A percentile compares a stretch with the other conserved stretches of the same genome.
These are phyloP conservation scores for Rhododendron henanense DNA, from an alignment of 148 eudicot genomes.

Conservation along the genomic window DNA sequence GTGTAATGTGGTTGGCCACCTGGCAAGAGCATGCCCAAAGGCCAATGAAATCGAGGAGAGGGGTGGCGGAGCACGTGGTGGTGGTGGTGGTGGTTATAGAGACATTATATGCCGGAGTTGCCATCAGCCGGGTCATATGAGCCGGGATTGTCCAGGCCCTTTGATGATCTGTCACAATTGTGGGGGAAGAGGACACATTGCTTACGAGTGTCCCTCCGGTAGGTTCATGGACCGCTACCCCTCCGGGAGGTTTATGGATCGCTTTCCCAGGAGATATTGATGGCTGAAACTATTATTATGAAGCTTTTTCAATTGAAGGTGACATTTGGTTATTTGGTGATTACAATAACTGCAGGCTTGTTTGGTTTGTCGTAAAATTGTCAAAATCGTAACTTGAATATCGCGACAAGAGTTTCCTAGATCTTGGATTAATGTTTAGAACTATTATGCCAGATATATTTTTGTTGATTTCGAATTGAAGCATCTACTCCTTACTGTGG, in stretches of 20 bases:
- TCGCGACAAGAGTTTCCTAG: neutral
- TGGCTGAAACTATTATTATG: neutral
- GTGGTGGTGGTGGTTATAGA: slow-evolving; percentile 29
- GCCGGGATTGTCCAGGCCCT: slow-evolving; percentile 70
- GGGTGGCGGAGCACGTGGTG: slow-evolving; percentile 28
- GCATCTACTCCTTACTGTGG: neutral
- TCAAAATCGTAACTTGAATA: neutral
- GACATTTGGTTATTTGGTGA: slow-evolving; percentile 5
- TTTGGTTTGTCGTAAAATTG: neutral
- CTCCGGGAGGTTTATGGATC: slow-evolving; percentile 28
- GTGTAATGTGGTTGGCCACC: slow-evolving; percentile 83
- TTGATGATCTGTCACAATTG: slow-evolving; percentile 86
- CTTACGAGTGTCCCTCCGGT: slow-evolving; percentile 83
- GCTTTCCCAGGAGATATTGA: slow-evolving; percentile 78
- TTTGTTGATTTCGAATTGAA: neutral
- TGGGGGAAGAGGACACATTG: slow-evolving; percentile 91
- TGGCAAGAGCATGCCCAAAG: slow-evolving; percentile 84
- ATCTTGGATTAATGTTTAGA: neutral
- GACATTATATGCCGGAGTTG: slow-evolving; percentile 81
- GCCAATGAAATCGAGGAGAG: slow-evolving; percentile 47
- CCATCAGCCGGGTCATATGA: slow-evolving; percentile 89
- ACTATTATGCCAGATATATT: neutral
- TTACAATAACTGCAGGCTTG: neutral
- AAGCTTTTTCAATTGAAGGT: neutral
- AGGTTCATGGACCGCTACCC: slow-evolving; percentile 40